Evolutionary conservation across 225 moss, liverwort and hornwort species (phyloP).

Genomic region (Pleurozium schreberi): DNA sequence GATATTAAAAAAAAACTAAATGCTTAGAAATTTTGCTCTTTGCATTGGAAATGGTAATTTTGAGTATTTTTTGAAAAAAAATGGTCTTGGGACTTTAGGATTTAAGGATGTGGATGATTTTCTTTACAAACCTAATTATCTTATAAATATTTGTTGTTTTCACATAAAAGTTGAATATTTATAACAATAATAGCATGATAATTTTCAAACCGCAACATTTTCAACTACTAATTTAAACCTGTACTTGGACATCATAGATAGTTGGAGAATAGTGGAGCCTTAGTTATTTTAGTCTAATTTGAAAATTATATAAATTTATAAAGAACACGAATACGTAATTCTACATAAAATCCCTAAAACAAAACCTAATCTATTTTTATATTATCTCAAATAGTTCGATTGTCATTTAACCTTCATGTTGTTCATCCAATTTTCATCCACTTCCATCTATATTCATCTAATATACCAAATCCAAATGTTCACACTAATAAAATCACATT

Average conservation of each 20-base stretch:
- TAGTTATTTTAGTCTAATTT: neutral
- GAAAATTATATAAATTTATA: neutral
- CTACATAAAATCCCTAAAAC: fast-evolving
- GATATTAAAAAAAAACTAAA: neutral
- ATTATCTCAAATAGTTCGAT: neutral
- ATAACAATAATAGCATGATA: fast-evolving
- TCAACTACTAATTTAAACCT: neutral
- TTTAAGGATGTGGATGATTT: neutral
- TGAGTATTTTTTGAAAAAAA: neutral
- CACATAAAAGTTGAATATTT: neutral
- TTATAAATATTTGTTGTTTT: neutral
- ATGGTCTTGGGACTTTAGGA: neutral
- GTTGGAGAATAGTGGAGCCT: fast-evolving
- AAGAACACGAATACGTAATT: neutral
- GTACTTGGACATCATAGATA: fast-evolving
- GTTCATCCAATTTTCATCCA: neutral
- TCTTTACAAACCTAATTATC: neutral
- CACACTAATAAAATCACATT: fast-evolving
- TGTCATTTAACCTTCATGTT: neutral
- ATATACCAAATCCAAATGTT: fast-evolving
- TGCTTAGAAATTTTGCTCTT: neutral
- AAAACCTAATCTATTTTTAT: fast-evolving
- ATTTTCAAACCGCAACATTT: neutral
- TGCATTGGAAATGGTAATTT: neutral
- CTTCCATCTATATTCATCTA: fast-evolving